These are phyloP conservation scores for Globisporangium okanoganense DNA, from an alignment of 352 stramenopile species.

Conservation along the genomic window DNA sequence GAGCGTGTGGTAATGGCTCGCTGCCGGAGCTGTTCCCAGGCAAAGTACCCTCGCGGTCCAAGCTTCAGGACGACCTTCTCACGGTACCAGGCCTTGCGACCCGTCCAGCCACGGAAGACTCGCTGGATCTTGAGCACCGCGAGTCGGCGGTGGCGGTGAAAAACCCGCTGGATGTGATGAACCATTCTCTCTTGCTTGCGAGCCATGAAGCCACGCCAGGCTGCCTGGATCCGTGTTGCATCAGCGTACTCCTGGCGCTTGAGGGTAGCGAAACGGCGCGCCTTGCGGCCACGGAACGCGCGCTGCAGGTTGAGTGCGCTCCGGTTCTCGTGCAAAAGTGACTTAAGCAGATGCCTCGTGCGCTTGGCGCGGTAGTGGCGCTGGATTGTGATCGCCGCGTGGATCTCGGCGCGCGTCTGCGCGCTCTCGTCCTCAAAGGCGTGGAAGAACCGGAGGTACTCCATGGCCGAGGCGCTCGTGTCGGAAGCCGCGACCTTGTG, in stretches of 20 bases:
- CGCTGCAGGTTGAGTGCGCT: constrained; percentile 57
- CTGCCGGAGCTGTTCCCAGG: constrained; percentile 44
- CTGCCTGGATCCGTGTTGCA: constrained; percentile 50
- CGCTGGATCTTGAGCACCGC: constrained; percentile 48
- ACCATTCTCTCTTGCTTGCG: constrained; percentile 29
- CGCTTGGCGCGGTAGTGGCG: constrained; percentile 48
- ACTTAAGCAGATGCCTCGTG: constrained; percentile 36
- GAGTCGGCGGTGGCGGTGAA: constrained; percentile 20
- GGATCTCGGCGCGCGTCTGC: constrained; percentile 40
- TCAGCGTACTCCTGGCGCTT: constrained; percentile 31
- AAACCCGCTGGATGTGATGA: constrained; percentile 16
- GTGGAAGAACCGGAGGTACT: constrained; percentile 73
- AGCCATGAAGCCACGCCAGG: constrained; percentile 32
- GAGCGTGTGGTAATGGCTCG: constrained; percentile 27
- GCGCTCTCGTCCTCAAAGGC: constrained; percentile 62
- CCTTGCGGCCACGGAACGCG: constrained; percentile 54
- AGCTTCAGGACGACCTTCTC: constrained; percentile 42
- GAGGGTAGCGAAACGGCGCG: constrained; percentile 27
- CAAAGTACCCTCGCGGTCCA: constrained; percentile 54
- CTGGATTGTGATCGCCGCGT: constrained; percentile 56
- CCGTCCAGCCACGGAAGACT: constrained; percentile 46
- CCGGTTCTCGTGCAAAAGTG: constrained; percentile 56
- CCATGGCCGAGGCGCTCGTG: constrained; percentile 42
- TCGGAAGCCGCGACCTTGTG: constrained; percentile 40
- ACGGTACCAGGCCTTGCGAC: constrained; percentile 32